Base-by-base conservation (phyloP, 106 monocot species). In the Phalaenopsis equestris region DNA sequence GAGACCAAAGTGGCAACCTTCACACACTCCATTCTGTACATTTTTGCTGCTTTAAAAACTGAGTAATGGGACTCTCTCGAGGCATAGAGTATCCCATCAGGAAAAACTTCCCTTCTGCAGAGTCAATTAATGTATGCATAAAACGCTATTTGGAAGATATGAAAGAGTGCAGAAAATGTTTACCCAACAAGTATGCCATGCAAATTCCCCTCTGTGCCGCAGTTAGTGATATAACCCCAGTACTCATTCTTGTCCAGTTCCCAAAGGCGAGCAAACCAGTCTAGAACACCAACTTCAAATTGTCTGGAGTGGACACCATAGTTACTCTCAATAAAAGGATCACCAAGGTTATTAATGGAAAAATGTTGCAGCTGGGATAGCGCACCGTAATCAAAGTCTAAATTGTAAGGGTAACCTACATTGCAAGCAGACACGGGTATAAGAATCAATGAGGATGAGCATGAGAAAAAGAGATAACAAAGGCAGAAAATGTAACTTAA, bases 221-320 rank as follows among this genome's bases (percentile, higher is more conserved):
- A 90, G 73, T 89, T 95, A 17, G 92, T 95, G 76, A 95, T 90
- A 79, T 95, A 95, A 70, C 95, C 95, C 95, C 92, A 92, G 43
- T 95, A 95, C 75, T 92, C 92, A 83, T 89, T 70, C 86, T 88
- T 90, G 39, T 95, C 90, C 42, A 92, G 67, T 64, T 92, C 95
- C 95, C 95, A 95, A 45, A 95, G 87, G 48, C 88, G 90, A 80
- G 92, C 95, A 81, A 95, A 95, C 95, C 90, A 92, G 78, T 92
- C 92, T 30, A 95, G 76, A 9, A 95, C 92, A 0, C 90, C 92
- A 17, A 95, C 90, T 84, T 95, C 90, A 81, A 95, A 95, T 81
- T 92, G 89, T 65, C 90, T 90, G 14, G 95, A 92, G 73, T 95
- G 95, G 56, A 92, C 90, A 49, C 92, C 92, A 76, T 92, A 92